Percentiles rank a stretch among this genome's conserved stretches.
These are phyloP conservation scores for Colletotrichum destructivum DNA, from an alignment of 2,329 filamentous ascomycete genomes.

Conservation along the genomic window DNA sequence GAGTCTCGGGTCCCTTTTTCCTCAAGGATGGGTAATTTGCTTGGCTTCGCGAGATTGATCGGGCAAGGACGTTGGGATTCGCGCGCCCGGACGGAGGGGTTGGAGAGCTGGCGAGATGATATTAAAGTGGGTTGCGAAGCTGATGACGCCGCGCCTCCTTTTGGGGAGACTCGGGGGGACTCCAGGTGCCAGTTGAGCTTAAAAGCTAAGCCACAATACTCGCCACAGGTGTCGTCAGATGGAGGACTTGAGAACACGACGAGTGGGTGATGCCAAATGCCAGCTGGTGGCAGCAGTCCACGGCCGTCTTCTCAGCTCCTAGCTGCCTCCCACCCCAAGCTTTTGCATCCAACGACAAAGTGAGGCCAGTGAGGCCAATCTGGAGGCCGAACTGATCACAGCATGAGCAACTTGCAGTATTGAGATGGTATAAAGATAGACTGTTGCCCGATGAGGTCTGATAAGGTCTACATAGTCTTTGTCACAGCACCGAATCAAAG, in stretches of 20 bases:
- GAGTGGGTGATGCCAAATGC: background rate
- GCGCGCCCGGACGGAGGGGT: slow-evolving; percentile 41
- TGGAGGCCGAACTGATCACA: slow-evolving; percentile 18
- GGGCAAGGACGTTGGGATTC: slow-evolving; percentile 28
- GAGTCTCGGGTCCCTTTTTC: slow-evolving; percentile 5
- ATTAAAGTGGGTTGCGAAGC: slow-evolving; percentile 44
- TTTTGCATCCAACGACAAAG: background rate
- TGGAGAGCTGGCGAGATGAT: slow-evolving; percentile 42
- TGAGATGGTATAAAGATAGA: background rate
- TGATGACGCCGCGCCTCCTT: slow-evolving; percentile 43
- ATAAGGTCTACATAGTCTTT: background rate
- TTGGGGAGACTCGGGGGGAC: background rate
- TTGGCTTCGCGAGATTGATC: slow-evolving; percentile 37
- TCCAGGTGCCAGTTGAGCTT: slow-evolving; percentile 28
- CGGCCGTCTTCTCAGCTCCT: no score
- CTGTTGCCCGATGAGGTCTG: background rate
- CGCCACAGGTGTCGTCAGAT: slow-evolving; percentile 32
- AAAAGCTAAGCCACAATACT: slow-evolving; percentile 36
- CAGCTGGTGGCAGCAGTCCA: background rate
- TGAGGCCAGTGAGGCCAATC: slow-evolving; percentile 23
- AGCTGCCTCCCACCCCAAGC: background rate
- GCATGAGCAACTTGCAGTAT: background rate
- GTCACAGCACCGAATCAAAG: background rate
- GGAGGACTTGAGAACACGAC: background rate
- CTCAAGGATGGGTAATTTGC: slow-evolving; percentile 25